These are phyloP conservation scores for Dactylonectria estremocensis DNA, from an alignment of 2,329 filamentous ascomycete genomes.

Conservation along the genomic window DNA sequence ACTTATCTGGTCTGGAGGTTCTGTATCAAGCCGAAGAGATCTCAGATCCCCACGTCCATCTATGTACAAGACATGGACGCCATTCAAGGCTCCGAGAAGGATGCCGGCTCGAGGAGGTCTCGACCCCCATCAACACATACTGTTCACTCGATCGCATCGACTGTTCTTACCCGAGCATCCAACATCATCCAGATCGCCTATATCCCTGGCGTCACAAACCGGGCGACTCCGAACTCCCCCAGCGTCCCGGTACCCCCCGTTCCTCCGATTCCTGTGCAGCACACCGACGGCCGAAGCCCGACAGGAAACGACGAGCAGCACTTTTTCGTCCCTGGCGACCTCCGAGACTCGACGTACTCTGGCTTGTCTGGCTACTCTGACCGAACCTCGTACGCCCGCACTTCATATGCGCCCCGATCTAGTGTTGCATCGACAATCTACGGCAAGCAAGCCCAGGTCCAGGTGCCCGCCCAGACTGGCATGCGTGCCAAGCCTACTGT, in stretches of 20 bases:
- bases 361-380: slow-evolving; percentile 77
- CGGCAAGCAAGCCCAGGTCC: slow-evolving; percentile 87
- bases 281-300: slow-evolving; percentile 64
- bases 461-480: slow-evolving; percentile 88
- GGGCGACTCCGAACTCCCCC: slow-evolving; percentile 87
- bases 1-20: slow-evolving; percentile 91
- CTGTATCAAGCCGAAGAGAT: slow-evolving; percentile 85
- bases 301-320: slow-evolving; percentile 81
- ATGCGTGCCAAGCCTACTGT: slow-evolving; percentile 92
- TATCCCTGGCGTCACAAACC: slow-evolving; percentile 96
- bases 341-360: slow-evolving; percentile 93
- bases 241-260: slow-evolving; percentile 90
- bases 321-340: slow-evolving; percentile 92
- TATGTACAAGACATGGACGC: slow-evolving; percentile 71
- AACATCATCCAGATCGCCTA: slow-evolving; percentile 99
- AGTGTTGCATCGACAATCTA: slow-evolving; percentile 96
- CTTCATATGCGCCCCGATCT: slow-evolving; percentile 72
- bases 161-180: slow-evolving; percentile 93
- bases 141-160: slow-evolving; percentile 94
- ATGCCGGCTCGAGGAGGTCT: slow-evolving; percentile 59
- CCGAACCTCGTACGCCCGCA: slow-evolving; percentile 73
- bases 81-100: slow-evolving; percentile 60
- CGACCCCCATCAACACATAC: slow-evolving; percentile 84
- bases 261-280: slow-evolving; percentile 85
- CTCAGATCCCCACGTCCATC: slow-evolving; percentile 68